These are phyloP conservation scores for Aeminium ludgeri DNA, from an alignment of 495 filamentous ascomycete species.

Conservation along the genomic window DNA sequence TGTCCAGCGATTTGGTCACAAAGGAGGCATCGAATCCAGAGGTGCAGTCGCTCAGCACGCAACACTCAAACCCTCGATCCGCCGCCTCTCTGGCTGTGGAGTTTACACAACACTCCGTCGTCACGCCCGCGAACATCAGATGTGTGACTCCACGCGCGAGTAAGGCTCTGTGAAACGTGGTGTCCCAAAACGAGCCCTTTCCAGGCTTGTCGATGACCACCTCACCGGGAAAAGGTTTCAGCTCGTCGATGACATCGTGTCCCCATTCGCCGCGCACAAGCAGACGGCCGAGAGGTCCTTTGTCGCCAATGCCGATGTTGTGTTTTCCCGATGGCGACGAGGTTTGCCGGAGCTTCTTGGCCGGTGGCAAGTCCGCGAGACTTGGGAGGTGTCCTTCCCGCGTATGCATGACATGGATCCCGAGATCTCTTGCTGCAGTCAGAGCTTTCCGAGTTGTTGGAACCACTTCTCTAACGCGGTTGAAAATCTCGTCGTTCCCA, in stretches of 20 bases:
- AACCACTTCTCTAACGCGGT: conserved; percentile 1
- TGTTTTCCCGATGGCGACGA: conserved; percentile 32
- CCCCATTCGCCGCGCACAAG: conserved; percentile 49
- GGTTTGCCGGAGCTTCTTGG: conserved; percentile 36
- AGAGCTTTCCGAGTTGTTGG: conserved; percentile 26
- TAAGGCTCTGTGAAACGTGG: conserved; percentile 43
- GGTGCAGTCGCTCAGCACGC: conserved; percentile 8
- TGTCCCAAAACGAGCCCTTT: conserved; percentile 46
- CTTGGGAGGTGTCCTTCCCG: conserved; percentile 47
- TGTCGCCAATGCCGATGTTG: conserved; percentile 37
- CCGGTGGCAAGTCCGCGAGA: conserved; percentile 39
- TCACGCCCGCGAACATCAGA: conserved; percentile 48
- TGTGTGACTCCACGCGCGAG: conserved; percentile 48
- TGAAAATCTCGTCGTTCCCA: conserved; percentile 8
- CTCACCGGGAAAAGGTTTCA: conserved; percentile 37
- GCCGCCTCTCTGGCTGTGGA: conserved; percentile 54
- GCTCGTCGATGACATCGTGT: conserved; percentile 44
- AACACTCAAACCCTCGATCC: conserved; percentile 59
- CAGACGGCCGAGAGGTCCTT: conserved; percentile 45
- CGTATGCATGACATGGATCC: conserved; percentile 48
- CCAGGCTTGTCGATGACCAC: conserved; percentile 55
- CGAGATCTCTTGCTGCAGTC: conserved; percentile 10
- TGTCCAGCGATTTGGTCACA: conserved; percentile 4
- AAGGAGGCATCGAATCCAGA: conserved; percentile 7
- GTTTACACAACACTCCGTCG: conserved; percentile 55